Evolutionary conservation across 139 green algal species (phyloP).

Genomic region (Chlamydomonas sphaeroides): DNA sequence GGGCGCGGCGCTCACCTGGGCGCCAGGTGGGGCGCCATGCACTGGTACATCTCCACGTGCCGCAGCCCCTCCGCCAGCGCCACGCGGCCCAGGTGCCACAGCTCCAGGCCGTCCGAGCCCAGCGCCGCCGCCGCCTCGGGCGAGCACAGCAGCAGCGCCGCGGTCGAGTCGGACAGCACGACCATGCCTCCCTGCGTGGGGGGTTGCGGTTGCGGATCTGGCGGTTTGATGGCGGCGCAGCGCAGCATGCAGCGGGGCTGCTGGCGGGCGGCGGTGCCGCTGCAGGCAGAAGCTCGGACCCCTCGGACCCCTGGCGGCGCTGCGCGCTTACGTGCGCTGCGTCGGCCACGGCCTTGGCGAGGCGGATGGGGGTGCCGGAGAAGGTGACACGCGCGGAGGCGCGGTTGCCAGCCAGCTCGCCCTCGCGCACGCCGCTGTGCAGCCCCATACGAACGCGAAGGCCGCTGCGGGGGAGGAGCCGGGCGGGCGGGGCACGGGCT

Average conservation of each 20-base stretch:
- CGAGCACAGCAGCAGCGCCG: not conserved
- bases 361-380: not conserved
- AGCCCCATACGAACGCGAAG: conserved; percentile 23
- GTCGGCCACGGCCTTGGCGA: conserved; percentile 26
- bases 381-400: conserved; percentile 13
- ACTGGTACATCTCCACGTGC: conserved; percentile 24
- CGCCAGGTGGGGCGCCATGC: not conserved
- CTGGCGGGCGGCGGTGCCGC: not conserved
- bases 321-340: not conserved
- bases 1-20: too few species aligned
- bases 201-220: too few species aligned
- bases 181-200: conserved; percentile 14
- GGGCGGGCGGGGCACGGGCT: not conserved
- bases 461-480: not conserved
- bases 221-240: not conserved
- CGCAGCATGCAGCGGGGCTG: not conserved
- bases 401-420: not conserved
- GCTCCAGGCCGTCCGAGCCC: not conserved
- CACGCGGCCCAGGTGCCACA: conserved; percentile 34
- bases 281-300: not conserved
- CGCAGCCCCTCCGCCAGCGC: not conserved
- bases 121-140: conserved; percentile 12
- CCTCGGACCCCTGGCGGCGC: too few species aligned
- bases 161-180: not conserved
- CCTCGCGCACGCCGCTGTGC: not conserved